Evolutionary conservation across 108 stramenopile species (phyloP), one percentile per base, ranked within the genome.

Genomic region (Skeletonema costatum): DNA sequence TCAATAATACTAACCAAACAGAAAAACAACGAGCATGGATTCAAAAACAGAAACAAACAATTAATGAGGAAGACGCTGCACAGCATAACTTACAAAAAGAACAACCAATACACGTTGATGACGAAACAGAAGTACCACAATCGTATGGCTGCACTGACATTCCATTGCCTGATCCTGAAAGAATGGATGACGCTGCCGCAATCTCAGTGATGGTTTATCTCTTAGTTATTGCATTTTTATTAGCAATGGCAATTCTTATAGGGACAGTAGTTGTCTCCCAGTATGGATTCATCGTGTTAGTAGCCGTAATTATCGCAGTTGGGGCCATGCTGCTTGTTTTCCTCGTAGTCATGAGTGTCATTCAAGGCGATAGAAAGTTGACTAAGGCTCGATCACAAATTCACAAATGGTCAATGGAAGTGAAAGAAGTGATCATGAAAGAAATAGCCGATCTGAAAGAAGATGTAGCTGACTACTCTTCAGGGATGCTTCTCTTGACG

Each of bases 151-250:
- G 38, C 38, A 39, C 38, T 39, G 38, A 39, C 38, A 39, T 39
- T 39, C 48, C 16, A 50, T 17, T 50, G 17, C 48, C 48, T 17
- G n/a, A 50, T 17, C 4, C 48, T 3, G 48, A 50, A 16, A 50
- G 48, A 17, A 50, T 58, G 8, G 58, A 32, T 10, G 71, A 71
- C 58, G 66, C 72, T n/a, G 78, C 78, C 53, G 71, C 66, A 29
- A 36, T 80, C n/a, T 17, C 65, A 25, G 76, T 80, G 17, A 60
- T 72, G 66, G 17, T 73, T 2, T 80, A 80, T 48, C 78, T 80
- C 1, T 59, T 80, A 3, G 32, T 80, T 13, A 38, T 80, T 32
- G 67, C 71, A 44, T 32, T 42, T 4, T 36, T 73, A 13, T 14
- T 80, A n/a, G 46, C 67, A 16, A 48, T 68, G 5, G 66, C 66